Evolutionary conservation across 2,329 filamentous ascomycete species (phyloP).

Genomic region (Lachnellula hyalina): DNA sequence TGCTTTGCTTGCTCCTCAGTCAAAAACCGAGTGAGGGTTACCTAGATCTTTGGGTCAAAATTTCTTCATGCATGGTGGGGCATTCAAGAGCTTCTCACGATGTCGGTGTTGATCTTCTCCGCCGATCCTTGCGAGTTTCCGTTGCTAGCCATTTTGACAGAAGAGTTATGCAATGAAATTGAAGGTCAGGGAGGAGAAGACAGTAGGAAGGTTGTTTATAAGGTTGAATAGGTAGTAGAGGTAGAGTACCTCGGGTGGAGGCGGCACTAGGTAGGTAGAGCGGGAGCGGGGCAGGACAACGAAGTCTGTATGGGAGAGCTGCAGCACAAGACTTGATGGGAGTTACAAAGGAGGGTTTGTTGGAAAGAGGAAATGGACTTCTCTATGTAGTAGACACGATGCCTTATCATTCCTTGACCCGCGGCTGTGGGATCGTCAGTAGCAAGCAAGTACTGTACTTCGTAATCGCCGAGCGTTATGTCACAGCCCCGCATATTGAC

Average conservation of each 20-base stretch:
- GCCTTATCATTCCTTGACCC: background rate
- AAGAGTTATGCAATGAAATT: background rate
- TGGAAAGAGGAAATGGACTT: slow-evolving; percentile 12
- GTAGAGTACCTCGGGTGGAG: slow-evolving; percentile 26
- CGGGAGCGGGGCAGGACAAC: slow-evolving; percentile 7
- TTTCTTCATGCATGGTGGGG: too few relatives aligned
- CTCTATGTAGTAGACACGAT: slow-evolving; percentile 1
- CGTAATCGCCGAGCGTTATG: slow-evolving; percentile 1
- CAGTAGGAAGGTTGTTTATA: background rate
- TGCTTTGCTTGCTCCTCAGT: slow-evolving; percentile 94
- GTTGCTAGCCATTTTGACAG: slow-evolving; percentile 6
- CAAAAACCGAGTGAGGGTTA: slow-evolving; percentile 85
- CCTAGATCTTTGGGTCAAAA: too few relatives aligned
- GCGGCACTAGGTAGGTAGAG: slow-evolving; percentile 17
- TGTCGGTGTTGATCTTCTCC: slow-evolving; percentile 91
- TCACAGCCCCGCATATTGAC: background rate
- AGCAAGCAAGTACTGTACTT: background rate
- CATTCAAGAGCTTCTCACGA: slow-evolving; percentile 44
- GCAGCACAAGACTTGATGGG: background rate
- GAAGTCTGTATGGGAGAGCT: background rate
- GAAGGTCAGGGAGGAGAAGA: background rate
- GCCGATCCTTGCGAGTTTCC: slow-evolving; percentile 32
- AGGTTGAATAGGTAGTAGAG: background rate
- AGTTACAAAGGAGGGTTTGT: background rate
- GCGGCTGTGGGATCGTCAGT: background rate